Percentiles rank a stretch among this genome's conserved stretches.
Evolutionary conservation across 257 asterid genomes (phyloP).

Genomic region (Nicotiana benthamiana): DNA sequence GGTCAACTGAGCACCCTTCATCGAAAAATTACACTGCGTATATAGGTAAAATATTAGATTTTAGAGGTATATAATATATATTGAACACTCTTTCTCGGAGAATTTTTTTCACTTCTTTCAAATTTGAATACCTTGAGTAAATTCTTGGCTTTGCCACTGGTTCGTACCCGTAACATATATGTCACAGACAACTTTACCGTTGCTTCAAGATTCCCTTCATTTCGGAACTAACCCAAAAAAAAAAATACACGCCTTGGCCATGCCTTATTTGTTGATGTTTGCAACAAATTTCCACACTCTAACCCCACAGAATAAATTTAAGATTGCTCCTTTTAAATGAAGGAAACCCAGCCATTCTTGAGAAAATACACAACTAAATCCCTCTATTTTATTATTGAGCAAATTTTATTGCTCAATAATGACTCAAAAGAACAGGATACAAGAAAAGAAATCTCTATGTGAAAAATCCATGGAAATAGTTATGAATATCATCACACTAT

Average conservation of each 20-base stretch:
- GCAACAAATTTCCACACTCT: background rate
- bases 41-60: too few relatives aligned
- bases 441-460: constrained; percentile 18
- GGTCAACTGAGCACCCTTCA: too few relatives aligned
- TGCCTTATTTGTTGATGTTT: background rate
- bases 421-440: constrained; percentile 6
- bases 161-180: too few relatives aligned
- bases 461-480: constrained; percentile 30
- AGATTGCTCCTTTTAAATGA: background rate
- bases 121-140: too few relatives aligned
- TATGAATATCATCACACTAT: constrained; percentile 24
- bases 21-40: too few relatives aligned
- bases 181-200: too few relatives aligned
- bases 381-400: too few relatives aligned
- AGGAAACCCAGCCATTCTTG: background rate
- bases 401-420: background rate
- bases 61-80: too few relatives aligned
- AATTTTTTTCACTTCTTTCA: too few relatives aligned
- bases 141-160: too few relatives aligned
- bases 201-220: background rate
- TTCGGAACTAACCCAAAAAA: background rate
- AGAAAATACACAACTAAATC: background rate
- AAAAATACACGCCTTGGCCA: background rate
- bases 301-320: constrained; percentile 11
- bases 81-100: too few relatives aligned